A percentile compares a stretch with the other conserved stretches of the same genome.
Evolutionary conservation across 352 stramenopile species (phyloP).

Genomic region (Pythium brachiatum): DNA sequence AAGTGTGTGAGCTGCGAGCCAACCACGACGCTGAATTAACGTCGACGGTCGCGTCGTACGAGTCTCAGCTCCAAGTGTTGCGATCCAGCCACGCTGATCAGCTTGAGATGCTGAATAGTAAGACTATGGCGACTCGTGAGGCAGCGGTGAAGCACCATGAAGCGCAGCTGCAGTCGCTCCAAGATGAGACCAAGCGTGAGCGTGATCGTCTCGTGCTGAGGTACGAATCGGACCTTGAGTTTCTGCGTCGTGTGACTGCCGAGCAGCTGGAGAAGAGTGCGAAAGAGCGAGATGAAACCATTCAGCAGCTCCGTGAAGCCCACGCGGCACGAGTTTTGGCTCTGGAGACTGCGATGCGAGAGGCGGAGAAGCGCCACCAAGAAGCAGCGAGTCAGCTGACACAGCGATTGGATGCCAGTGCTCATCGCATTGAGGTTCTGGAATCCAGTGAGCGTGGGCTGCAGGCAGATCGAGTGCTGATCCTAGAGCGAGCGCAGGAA

Average conservation of each 20-base stretch:
- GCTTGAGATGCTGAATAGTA: conserved; percentile 16
- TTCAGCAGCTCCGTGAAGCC: conserved; percentile 41
- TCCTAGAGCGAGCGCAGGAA: conserved; percentile 2
- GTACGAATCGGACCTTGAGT: conserved; percentile 53
- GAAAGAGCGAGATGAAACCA: conserved; percentile 29
- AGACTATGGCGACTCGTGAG: conserved; percentile 17
- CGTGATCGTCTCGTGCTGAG: conserved; percentile 25
- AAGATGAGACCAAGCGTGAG: conserved; percentile 22
- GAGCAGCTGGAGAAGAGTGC: conserved; percentile 35
- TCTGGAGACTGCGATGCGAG: conserved; percentile 46
- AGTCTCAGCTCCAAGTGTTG: not conserved
- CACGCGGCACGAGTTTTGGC: conserved; percentile 38
- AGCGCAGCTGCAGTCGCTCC: conserved; percentile 4
- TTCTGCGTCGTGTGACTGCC: conserved; percentile 30
- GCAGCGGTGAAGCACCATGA: conserved; percentile 17
- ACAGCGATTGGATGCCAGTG: conserved; percentile 25
- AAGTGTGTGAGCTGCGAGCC: not conserved
- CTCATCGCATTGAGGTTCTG: conserved; percentile 25
- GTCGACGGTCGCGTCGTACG: not conserved
- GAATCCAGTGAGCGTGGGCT: conserved; percentile 21
- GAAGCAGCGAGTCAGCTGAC: conserved; percentile 17
- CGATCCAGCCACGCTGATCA: conserved; percentile 22
- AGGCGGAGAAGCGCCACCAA: conserved; percentile 34
- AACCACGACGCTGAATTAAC: not conserved
- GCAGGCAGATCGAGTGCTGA: not conserved